phyloP scores from a whole-genome alignment of 1,284 basidiomycete genomes.

The Flammula alnicola region DNA sequence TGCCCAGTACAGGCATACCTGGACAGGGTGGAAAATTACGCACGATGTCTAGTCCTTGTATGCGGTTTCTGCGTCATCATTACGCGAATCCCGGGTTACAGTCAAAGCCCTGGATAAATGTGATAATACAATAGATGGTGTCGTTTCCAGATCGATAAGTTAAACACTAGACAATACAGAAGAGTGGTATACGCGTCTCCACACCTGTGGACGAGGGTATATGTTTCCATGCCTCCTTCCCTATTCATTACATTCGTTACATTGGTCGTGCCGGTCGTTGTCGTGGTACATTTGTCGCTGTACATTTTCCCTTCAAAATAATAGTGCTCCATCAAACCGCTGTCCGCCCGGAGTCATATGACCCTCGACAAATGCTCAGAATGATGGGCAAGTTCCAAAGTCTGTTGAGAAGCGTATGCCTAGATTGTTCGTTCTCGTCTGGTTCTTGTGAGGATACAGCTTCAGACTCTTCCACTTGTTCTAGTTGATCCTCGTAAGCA shows the following conservation, averaged over 20 bases:
- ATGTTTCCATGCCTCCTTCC: background rate
- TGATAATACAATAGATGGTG: background rate
- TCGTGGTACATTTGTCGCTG: background rate
- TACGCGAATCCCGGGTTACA: no score
- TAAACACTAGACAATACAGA: no score
- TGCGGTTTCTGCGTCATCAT: no score
- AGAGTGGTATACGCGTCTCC: background rate
- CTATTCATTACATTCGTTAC: background rate
- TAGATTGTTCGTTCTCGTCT: no score
- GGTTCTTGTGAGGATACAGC: background rate
- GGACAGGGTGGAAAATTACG: no score
- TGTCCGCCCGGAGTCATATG: conserved; percentile 2
- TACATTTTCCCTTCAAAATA: no score
- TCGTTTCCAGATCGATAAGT: no score
- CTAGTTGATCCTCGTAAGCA: background rate
- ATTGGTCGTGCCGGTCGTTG: background rate
- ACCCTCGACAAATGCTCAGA: background rate
- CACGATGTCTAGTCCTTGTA: no score
- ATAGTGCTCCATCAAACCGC: background rate
- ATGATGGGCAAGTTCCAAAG: background rate
- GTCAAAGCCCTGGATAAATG: no score
- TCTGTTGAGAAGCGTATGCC: background rate
- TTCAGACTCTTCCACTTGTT: background rate
- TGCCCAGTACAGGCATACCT: no score
- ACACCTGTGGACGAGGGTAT: no score